These are phyloP conservation scores for Pichia phayaonensis DNA, from an alignment of 805 yeast species.

Conservation along the genomic window DNA sequence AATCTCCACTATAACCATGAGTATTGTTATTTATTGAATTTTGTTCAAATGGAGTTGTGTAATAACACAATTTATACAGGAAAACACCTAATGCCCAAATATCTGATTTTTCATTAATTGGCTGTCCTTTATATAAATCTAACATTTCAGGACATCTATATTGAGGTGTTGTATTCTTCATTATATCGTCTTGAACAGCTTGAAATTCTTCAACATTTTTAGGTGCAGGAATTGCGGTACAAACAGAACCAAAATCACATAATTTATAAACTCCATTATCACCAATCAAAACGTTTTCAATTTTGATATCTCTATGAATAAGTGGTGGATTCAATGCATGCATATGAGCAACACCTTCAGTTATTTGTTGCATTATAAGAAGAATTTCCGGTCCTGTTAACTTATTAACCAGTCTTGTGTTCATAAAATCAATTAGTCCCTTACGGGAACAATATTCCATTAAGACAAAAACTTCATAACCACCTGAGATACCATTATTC, in stretches of 20 bases:
- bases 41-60: conserved; percentile 74
- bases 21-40: conserved; percentile 30
- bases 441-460: conserved; percentile 77
- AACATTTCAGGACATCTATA: conserved; percentile 83
- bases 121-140: conserved; percentile 57
- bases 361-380: conserved; percentile 58
- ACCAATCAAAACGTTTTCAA: conserved; percentile 69
- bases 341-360: conserved; percentile 71
- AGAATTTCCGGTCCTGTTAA: conserved; percentile 63
- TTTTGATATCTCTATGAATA: conserved; percentile 74
- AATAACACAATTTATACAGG: conserved; percentile 69
- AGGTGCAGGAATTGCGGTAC: conserved; percentile 58
- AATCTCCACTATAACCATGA: conserved; percentile 42
- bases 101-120: conserved; percentile 77
- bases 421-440: conserved; percentile 76
- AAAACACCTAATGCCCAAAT: conserved; percentile 83
- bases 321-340: conserved; percentile 49
- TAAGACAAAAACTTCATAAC: conserved; percentile 69
- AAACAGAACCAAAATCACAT: conserved; percentile 80
- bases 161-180: conserved; percentile 80
- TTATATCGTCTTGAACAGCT: conserved; percentile 55
- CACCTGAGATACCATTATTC: conserved; percentile 20
- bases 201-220: conserved; percentile 51
- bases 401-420: conserved; percentile 57
- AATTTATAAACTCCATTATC: conserved; percentile 53